Base-by-base conservation (phyloP, 2,329 filamentous ascomycete genomes). In the Mollisia scopiformis region DNA sequence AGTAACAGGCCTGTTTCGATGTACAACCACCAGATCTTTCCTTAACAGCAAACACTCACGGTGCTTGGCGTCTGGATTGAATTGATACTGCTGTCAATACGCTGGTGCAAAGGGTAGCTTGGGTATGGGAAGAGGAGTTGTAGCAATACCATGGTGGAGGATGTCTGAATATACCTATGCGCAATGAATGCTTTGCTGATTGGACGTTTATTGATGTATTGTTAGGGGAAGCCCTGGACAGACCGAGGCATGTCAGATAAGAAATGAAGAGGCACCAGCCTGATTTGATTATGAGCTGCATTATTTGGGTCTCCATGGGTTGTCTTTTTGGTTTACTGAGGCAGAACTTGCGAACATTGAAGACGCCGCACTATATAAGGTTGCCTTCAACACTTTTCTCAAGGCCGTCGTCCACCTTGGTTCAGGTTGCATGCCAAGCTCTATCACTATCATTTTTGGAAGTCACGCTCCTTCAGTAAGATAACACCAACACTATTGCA, bases 161-260 rank as follows among this genome's bases (percentile, higher is more conserved):
- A 47, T 47, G 43, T 47, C 43, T 47, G 43, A 47, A 13, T 47
- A 47, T 47, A 47, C 43, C 43, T 47, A 47, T 43, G 39, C 39
- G 23, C 21, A 23, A 47, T 47, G 28, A 3, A 47, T 14, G 28
- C 16, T 47, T 47, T 23, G 16, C 28, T 27, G 43, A 27, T 47
- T 47, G 43, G 43, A 47, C 43, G 11, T 27, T 47, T 28, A 47
- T 47, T 27, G 43, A 25, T 47, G 43, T 47, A 47, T 23, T 14
- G 14, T 47, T 47, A 47, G 43, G 11, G n/a, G 21, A 21, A 11
- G 43, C 21, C 11, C 25, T 47, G 23, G 43, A 21, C 23, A 47
- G 23, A 47, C 8, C 43, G n/a, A 27, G 23, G 43, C 23, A 16
- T 47, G 43, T 28, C 43, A 47, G 28, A 21, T 47, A 47, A 16